Evolutionary conservation across 805 yeast genomes (phyloP).

Genomic region (Candida quercuum): DNA sequence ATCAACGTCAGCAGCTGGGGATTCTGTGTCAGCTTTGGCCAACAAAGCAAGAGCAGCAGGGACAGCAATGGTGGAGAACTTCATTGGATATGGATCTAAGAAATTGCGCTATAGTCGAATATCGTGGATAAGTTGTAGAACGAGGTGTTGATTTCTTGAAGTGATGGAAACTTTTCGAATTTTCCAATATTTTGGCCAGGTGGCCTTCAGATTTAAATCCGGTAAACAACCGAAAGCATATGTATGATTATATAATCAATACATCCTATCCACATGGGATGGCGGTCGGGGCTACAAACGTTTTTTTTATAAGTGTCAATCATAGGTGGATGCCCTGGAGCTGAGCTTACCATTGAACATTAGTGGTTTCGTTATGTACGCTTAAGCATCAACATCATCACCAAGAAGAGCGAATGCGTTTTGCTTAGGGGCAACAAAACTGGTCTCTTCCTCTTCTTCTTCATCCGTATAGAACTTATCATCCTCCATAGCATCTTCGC

Average conservation of each 20-base stretch:
- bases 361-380: too few relatives aligned
- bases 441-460: constrained; percentile 9
- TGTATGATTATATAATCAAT: background rate
- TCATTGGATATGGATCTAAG: constrained; percentile 13
- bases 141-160: too few relatives aligned
- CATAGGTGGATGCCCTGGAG: too few relatives aligned
- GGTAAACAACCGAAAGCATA: too few relatives aligned
- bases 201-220: background rate
- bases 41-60: constrained; percentile 20
- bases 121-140: background rate
- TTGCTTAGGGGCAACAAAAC: background rate
- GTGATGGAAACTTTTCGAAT: background rate
- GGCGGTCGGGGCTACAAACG: background rate
- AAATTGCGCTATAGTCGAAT: too few relatives aligned
- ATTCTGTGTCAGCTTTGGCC: constrained; percentile 14
- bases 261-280: too few relatives aligned
- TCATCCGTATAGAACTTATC: constrained; percentile 17
- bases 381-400: constrained; percentile 28
- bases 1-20: constrained; percentile 6
- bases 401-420: constrained; percentile 27
- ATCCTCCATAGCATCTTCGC: constrained; percentile 18
- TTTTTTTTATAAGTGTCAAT: too few relatives aligned
- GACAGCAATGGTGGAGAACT: constrained; percentile 16
- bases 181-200: background rate
- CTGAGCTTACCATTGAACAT: too few relatives aligned